Conservation (phyloP, 202 grass and related monocot species). For the Alloteropsis angusta region DNA sequence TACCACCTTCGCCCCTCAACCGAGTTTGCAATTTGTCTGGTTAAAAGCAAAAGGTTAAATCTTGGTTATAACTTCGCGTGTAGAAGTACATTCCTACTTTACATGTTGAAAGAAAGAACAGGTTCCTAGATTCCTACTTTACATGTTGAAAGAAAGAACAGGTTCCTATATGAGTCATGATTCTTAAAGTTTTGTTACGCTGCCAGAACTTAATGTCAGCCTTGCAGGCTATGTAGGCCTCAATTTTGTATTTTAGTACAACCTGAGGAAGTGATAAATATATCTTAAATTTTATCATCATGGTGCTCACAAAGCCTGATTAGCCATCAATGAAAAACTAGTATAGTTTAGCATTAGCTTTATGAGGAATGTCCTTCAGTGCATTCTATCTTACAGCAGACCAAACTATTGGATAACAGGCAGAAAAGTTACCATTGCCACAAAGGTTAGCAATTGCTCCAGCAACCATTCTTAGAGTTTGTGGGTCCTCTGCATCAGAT, state of each 20-base stretch:
- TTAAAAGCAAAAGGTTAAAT: slow-evolving; percentile 22
- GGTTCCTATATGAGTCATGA: not conserved
- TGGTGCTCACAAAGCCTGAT: not conserved
- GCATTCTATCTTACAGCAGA: not conserved
- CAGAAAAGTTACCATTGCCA: slow-evolving; percentile 75
- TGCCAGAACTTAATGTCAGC: not conserved
- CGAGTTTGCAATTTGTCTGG: slow-evolving; percentile 93
- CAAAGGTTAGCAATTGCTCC: slow-evolving; percentile 99
- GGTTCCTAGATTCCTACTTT: not conserved
- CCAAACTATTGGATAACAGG: slow-evolving; percentile 23
- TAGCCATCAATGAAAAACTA: not conserved
- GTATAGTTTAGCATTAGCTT: not conserved
- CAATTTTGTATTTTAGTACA: not conserved
- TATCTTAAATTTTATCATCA: not conserved
- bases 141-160: slow-evolving; percentile 5
- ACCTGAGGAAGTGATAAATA: not conserved
- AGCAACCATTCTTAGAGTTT: slow-evolving; percentile 98
- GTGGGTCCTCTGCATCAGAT: slow-evolving; percentile 91
- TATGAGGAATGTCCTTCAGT: not conserved
- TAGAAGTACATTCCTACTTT: not conserved
- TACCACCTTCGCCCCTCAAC: slow-evolving; percentile 88
- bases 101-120: slow-evolving; percentile 5
- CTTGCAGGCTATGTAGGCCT: not conserved
- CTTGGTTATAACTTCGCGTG: not conserved
- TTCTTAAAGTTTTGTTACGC: not conserved